A percentile compares a stretch with the other conserved stretches of the same genome.
Conservation (phyloP, 2,329 filamentous ascomycete genomes). For the Hypoxylon sp. region DNA sequence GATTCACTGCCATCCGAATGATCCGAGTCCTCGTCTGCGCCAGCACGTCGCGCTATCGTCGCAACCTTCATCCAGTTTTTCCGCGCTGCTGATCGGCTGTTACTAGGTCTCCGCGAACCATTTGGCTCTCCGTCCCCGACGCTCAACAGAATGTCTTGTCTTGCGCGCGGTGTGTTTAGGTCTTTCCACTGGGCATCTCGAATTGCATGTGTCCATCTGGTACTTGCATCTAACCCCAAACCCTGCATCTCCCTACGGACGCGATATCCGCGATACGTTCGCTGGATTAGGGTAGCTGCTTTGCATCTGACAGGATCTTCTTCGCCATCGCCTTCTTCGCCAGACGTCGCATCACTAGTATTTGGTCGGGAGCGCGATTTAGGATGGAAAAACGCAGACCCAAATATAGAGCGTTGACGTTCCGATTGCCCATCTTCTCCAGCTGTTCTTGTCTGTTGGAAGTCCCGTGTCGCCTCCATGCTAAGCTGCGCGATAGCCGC, state of each 20-base stretch:
- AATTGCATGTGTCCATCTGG: constrained; percentile 75
- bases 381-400: constrained; percentile 17
- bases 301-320: constrained; percentile 45
- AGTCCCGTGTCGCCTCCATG: constrained; percentile 46
- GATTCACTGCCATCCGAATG: constrained; percentile 54
- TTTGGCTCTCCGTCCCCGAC: constrained; percentile 15
- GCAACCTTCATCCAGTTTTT: constrained; percentile 80
- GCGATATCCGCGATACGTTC: constrained; percentile 80
- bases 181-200: constrained; percentile 65
- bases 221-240: constrained; percentile 71
- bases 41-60: constrained; percentile 75
- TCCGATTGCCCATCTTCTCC: constrained; percentile 21
- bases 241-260: constrained; percentile 75
- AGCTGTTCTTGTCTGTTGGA: constrained; percentile 45
- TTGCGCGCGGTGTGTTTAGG: constrained; percentile 55
- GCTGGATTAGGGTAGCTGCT: constrained; percentile 69
- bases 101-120: constrained; percentile 28
- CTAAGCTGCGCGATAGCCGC: constrained; percentile 32
- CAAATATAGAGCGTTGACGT: constrained; percentile 19
- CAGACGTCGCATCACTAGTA: constrained; percentile 16
- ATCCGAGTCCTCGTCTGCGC: constrained; percentile 67
- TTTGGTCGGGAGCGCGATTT: constrained; percentile 18
- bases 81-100: constrained; percentile 56
- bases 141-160: constrained; percentile 36
- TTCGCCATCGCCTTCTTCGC: constrained; percentile 27